Base-by-base conservation (phyloP, 2,329 filamentous ascomycete genomes). In the Setomelanomma holmii region DNA sequence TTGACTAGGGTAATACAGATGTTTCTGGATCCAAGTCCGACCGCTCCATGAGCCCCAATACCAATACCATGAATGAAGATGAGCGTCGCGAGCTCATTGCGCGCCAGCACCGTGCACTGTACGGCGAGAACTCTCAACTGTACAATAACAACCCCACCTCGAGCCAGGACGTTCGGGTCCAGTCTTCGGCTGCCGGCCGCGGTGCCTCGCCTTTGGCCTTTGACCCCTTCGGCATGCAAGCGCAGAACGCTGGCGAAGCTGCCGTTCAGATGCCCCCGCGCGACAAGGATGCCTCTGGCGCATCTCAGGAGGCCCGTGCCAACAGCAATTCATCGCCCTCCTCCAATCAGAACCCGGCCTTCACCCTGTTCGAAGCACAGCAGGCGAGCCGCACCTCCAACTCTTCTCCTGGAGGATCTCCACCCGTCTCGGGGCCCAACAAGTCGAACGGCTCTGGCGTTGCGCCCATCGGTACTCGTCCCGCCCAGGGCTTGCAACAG, bases 41-140 rank as follows among this genome's bases (percentile, higher is more conserved):
- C 71, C 90, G 91, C 74, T 88, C 90, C 67, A 84, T 92, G 79
- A 95, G 90, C 79, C 91, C 91, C 47, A 87, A 86, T 74, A 84
- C 91, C 47, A 87, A 86, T 74, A 84, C 88, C 67, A 90, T 96
- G 89, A 96, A 89, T 73, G 95, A 98, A 80, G 93, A 97, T 68
- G 93, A 96, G 71, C 93, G 93, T 68, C 91, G 93, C 67, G 93
- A 98, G 68, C 84, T 98, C 75, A 96, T 98, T 77, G 90, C 93
- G 66, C 93, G 93, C 72, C 95, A 98, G 79, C 92, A 96, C 77
- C 93, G 89, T 76, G 93, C 93, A 61, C 80, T 99, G 63, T 99
- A 98, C 76, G 91, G 92, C 73, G 91, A 86, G 68, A 82, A 84
- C 61, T 80, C 84, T 33, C 78, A 84, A 45, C 89, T 91, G 73